A percentile compares a stretch with the other conserved stretches of the same genome.
phyloP scores from a whole-genome alignment of 192 early-diverging fungal species.

The Gryganskiella cystojenkinii region DNA sequence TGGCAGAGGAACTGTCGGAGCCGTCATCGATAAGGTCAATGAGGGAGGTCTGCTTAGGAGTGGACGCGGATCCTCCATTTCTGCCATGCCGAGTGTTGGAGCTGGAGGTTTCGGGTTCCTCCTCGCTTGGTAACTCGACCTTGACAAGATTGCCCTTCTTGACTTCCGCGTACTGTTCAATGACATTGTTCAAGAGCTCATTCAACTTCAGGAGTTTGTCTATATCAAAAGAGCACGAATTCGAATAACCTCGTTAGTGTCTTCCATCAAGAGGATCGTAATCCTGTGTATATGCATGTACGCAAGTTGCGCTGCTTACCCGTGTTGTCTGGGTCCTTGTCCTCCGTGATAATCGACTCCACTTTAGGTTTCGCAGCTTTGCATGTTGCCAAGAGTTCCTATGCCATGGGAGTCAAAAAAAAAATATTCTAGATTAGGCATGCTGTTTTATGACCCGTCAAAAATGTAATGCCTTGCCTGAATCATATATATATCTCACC shows the following conservation, averaged over 20 bases:
- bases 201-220: constrained; percentile 77
- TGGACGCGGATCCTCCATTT: neutral
- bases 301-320: constrained; percentile 63
- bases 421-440: too few species aligned
- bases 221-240: constrained; percentile 14
- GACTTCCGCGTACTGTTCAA: constrained; percentile 75
- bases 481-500: constrained; percentile 30
- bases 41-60: constrained; percentile 34
- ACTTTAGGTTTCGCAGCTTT: constrained; percentile 79
- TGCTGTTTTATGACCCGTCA: too few species aligned
- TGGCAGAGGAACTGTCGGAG: constrained; percentile 11
- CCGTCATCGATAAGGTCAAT: constrained; percentile 56
- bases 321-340: constrained; percentile 80
- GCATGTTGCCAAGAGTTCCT: constrained; percentile 75
- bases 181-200: constrained; percentile 82
- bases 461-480: neutral
- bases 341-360: constrained; percentile 76
- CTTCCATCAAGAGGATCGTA: too few species aligned
- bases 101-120: constrained; percentile 13
- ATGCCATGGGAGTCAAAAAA: neutral
- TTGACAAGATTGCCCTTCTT: constrained; percentile 60
- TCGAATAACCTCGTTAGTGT: neutral
- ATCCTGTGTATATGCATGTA: too few species aligned
- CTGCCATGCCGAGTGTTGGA: constrained; percentile 3
- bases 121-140: constrained; percentile 20